Percentiles rank a stretch among this genome's conserved stretches.
Evolutionary conservation across 176 grass and related monocot genomes (phyloP).

Genomic region (Cenchrus purpureus): DNA sequence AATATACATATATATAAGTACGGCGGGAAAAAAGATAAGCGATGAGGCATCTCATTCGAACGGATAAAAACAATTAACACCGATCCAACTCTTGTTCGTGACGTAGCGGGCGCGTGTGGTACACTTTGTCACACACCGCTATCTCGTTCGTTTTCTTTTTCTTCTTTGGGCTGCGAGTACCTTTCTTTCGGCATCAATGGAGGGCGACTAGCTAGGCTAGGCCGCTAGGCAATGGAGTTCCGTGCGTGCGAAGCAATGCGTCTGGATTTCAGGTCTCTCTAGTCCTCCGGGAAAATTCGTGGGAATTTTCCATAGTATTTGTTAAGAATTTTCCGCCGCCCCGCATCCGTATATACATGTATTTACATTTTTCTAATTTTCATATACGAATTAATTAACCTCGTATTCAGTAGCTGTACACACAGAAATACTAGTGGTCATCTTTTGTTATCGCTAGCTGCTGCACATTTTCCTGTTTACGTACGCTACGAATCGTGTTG

Average conservation of each 20-base stretch:
- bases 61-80: neutral
- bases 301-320: neutral
- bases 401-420: too few species aligned
- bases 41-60: neutral
- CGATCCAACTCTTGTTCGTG: neutral
- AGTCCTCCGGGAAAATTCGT: neutral
- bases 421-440: too few species aligned
- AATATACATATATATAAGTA: neutral
- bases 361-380: too few species aligned
- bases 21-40: neutral
- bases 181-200: slow-evolving; percentile 4
- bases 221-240: neutral
- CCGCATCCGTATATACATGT: neutral
- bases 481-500: too few species aligned
- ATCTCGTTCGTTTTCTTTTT: too few species aligned
- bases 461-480: too few species aligned
- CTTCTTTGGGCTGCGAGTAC: neutral
- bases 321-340: neutral
- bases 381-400: too few species aligned
- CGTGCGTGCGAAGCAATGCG: neutral
- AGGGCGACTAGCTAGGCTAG: neutral
- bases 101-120: neutral
- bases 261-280: neutral
- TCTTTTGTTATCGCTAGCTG: too few species aligned
- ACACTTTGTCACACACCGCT: too few species aligned